phyloP scores from a whole-genome alignment of 1,284 basidiomycete genomes.

The Paramarasmius palmivorus region DNA sequence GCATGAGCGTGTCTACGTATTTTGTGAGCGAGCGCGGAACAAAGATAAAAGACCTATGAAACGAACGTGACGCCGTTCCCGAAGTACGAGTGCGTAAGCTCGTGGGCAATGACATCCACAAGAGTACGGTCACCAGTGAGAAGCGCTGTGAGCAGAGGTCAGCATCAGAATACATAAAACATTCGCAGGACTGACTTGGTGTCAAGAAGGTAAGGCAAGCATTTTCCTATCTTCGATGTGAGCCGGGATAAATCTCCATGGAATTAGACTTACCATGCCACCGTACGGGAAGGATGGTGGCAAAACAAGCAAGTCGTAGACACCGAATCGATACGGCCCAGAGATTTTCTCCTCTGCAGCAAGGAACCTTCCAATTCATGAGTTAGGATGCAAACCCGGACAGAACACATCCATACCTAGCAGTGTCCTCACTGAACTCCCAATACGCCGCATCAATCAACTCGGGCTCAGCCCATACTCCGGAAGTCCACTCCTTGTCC shows the following conservation, averaged over 20 bases:
- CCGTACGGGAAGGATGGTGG: slow-evolving; percentile 95
- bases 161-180: background rate
- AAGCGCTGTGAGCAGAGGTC: slow-evolving; percentile 47
- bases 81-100: slow-evolving; percentile 82
- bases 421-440: slow-evolving; percentile 88
- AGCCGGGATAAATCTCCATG: slow-evolving; percentile 1
- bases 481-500: slow-evolving; percentile 75
- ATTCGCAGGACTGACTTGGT: slow-evolving; percentile 56
- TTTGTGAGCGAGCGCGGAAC: background rate
- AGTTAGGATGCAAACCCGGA: background rate
- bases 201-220: slow-evolving; percentile 87
- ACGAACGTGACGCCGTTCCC: slow-evolving; percentile 79
- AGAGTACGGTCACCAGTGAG: slow-evolving; percentile 83
- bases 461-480: slow-evolving; percentile 90
- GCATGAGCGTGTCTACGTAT: slow-evolving; percentile 62
- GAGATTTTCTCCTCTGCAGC: slow-evolving; percentile 76
- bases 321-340: slow-evolving; percentile 81
- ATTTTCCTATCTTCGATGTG: slow-evolving; percentile 81
- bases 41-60: slow-evolving; percentile 1
- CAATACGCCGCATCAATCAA: slow-evolving; percentile 79
- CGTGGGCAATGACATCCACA: slow-evolving; percentile 86
- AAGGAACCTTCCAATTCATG: slow-evolving; percentile 57
- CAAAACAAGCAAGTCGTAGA: slow-evolving; percentile 91
- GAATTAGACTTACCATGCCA: slow-evolving; percentile 64
- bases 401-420: slow-evolving; percentile 44